Evolutionary conservation across 345 rosid genomes (phyloP).

Genomic region (Corchorus olitorius): DNA sequence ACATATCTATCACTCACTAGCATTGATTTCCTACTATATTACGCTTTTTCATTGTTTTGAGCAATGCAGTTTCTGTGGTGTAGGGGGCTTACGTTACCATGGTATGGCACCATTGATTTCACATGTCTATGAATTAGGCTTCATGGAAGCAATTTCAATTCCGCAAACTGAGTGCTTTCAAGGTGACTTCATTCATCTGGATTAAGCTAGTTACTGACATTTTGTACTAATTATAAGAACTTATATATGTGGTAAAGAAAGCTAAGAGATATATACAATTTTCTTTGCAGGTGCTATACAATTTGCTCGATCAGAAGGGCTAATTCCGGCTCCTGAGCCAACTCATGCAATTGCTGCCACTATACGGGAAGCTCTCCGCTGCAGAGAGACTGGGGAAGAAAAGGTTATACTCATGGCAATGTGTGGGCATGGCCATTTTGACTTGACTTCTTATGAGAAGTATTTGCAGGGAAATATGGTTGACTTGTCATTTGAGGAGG

Average conservation of each 20-base stretch:
- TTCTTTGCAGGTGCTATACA: slow-evolving; percentile 72
- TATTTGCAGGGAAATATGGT: slow-evolving; percentile 73
- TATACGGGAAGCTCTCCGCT: slow-evolving; percentile 80
- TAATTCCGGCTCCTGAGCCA: slow-evolving; percentile 94
- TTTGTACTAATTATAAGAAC: background rate
- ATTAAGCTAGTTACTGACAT: background rate
- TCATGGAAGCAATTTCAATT: slow-evolving; percentile 85
- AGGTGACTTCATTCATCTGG: slow-evolving; percentile 38
- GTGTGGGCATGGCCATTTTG: slow-evolving; percentile 99
- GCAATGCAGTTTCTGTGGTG: slow-evolving; percentile 16
- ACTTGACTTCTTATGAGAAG: slow-evolving; percentile 77
- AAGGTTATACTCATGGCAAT: slow-evolving; percentile 88
- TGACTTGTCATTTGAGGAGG: slow-evolving; percentile 72
- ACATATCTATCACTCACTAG: slow-evolving; percentile 4
- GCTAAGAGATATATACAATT: background rate
- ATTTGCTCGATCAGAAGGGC: slow-evolving; percentile 85
- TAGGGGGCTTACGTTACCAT: slow-evolving; percentile 92
- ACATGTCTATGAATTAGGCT: slow-evolving; percentile 77
- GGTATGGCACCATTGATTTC: slow-evolving; percentile 95
- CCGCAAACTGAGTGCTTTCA: slow-evolving; percentile 86
- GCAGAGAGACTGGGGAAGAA: slow-evolving; percentile 77
- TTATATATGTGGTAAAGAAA: background rate
- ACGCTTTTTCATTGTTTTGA: slow-evolving; percentile 19
- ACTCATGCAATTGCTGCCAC: slow-evolving; percentile 95
- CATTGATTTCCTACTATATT: background rate